Evolutionary conservation across 2,329 filamentous ascomycete species (phyloP), one percentile per base, ranked within the genome.

Genomic region (Graphium sp.): DNA sequence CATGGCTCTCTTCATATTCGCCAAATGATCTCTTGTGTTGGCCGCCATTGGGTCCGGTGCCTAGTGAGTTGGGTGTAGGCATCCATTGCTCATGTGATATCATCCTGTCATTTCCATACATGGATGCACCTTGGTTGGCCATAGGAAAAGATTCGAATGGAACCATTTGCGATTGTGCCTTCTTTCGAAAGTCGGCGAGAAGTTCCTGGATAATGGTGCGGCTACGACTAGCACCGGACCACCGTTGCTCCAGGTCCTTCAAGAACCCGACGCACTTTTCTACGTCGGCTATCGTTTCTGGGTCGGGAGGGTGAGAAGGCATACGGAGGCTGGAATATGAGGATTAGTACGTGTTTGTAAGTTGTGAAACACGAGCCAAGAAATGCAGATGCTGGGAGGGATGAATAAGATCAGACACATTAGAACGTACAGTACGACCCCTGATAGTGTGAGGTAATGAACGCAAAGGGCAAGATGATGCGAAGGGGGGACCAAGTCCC

Each of bases 381-480:
- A n/a, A n/a, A n/a, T n/a, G n/a, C n/a, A n/a, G n/a, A n/a, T n/a
- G n/a, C n/a, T n/a, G n/a, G n/a, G n/a, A n/a, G n/a, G n/a, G n/a
- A 19, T 20, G 18, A 7, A 22, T 19, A 2, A 22, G 8, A 21
- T 16, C 6, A 22, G 8, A n/a, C 20, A 22, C n/a, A 8, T 22
- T n/a, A 22, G n/a, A 17, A 38, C 42, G 34, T 32, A 45, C 42
- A 45, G 25, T 2, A 37, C 33, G 3, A 45, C 32, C 2, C 42
- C 42, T 2, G 42, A 44, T 2, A 44, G 36, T 4, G 39, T 43
- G 7, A 45, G 33, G 15, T 38, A 42, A 25, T 45, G 39, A 4
- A 44, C 36, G 13, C 41, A 45, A 6, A 45, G 32, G 7, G 42
- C 42, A 2, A 45, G 34, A 21, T 43, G 33, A 25, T 45, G 42